These are phyloP conservation scores for Phytophthora pinifolia DNA, from an alignment of 352 stramenopile genomes.

Conservation along the genomic window DNA sequence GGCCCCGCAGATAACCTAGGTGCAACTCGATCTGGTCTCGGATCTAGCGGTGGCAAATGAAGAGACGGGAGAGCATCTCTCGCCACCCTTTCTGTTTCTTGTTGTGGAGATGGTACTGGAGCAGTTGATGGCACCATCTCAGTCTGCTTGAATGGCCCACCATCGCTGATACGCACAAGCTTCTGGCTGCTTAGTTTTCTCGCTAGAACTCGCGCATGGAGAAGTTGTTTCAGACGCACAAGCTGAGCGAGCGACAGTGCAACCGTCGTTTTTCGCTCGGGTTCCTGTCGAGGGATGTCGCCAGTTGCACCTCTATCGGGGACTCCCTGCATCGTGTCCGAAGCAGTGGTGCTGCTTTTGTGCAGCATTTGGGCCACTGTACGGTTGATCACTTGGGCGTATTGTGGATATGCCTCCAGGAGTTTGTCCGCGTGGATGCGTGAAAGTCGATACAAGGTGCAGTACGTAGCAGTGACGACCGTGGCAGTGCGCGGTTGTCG, in stretches of 20 bases:
- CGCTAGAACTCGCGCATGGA: slow-evolving; percentile 11
- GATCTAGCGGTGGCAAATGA: not conserved
- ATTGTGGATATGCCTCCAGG: slow-evolving; percentile 52
- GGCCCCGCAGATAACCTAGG: slow-evolving; percentile 1
- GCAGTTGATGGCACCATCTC: not conserved
- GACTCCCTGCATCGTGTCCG: not conserved
- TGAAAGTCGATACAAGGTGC: slow-evolving; percentile 60
- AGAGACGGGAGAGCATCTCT: not conserved
- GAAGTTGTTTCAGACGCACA: slow-evolving; percentile 21
- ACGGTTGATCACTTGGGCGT: slow-evolving; percentile 40
- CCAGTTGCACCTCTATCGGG: too few species aligned
- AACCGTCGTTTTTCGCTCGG: slow-evolving; percentile 5
- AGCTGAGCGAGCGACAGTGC: slow-evolving; percentile 24
- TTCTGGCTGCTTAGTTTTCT: slow-evolving; percentile 2
- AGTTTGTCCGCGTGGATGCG: slow-evolving; percentile 52
- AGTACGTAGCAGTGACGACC: slow-evolving; percentile 66
- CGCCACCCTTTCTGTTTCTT: slow-evolving; percentile 1
- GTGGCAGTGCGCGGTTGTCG: slow-evolving; percentile 58
- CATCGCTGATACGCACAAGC: not conserved
- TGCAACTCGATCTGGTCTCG: not conserved
- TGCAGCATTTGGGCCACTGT: slow-evolving; percentile 49
- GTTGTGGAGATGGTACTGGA: not conserved
- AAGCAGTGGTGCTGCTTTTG: slow-evolving; percentile 13
- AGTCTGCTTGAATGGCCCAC: not conserved
- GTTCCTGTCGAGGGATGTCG: not conserved